These are phyloP conservation scores for Colletotrichum sp. DNA, from an alignment of 2,329 filamentous ascomycete species.

Conservation along the genomic window DNA sequence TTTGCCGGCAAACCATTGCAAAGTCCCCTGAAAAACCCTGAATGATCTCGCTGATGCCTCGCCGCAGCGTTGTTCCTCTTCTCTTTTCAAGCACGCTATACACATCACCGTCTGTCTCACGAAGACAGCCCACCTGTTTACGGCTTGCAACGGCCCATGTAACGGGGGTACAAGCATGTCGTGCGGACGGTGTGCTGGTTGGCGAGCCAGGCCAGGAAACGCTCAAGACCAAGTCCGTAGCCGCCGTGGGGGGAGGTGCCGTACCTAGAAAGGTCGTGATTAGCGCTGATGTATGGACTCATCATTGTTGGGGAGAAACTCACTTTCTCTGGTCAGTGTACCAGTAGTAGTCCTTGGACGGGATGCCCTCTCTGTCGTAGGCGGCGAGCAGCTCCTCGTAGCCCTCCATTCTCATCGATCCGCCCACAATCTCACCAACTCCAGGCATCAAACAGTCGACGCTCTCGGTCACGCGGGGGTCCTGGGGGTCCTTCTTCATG, in stretches of 20 bases:
- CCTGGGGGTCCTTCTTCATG: constrained; percentile 87
- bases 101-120: not conserved
- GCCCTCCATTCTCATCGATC: constrained; percentile 94
- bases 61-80: not conserved
- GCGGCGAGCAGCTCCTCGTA: constrained; percentile 89
- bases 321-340: constrained; percentile 97
- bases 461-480: constrained; percentile 86
- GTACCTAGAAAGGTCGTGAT: constrained; percentile 60
- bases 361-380: constrained; percentile 86
- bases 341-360: constrained; percentile 91
- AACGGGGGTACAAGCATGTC: constrained; percentile 78
- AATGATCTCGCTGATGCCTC: constrained; percentile 10
- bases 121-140: constrained; percentile 39
- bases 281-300: not conserved
- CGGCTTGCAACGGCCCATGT: constrained; percentile 82
- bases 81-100: not conserved
- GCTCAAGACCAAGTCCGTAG: constrained; percentile 90
- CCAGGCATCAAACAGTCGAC: constrained; percentile 89
- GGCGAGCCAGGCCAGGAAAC: constrained; percentile 68
- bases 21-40: not conserved
- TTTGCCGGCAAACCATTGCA: constrained; percentile 15
- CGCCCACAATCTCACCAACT: constrained; percentile 96
- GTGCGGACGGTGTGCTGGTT: constrained; percentile 69
- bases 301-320: constrained; percentile 40
- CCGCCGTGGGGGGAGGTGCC: constrained; percentile 91